Percentiles rank a stretch among this genome's conserved stretches.
Evolutionary conservation across 2,329 filamentous ascomycete species (phyloP).

Genomic region (Pyricularia sp.): DNA sequence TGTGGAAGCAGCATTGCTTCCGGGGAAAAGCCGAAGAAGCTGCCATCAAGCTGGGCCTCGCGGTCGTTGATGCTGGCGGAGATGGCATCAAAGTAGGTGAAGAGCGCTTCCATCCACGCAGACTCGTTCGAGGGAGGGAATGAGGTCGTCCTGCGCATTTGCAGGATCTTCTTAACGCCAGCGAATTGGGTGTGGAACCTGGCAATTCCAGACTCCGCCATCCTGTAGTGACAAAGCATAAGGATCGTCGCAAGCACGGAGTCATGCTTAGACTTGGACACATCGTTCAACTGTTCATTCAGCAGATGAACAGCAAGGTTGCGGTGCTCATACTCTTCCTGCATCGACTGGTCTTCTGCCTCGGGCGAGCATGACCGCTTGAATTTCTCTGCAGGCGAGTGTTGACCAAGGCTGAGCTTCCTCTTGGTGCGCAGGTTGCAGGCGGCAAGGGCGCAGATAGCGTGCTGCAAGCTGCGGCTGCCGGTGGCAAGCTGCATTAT

Average conservation of each 20-base stretch:
- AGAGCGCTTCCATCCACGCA: conserved; percentile 85
- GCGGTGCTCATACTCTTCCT: conserved; percentile 78
- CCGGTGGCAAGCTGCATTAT: conserved; percentile 68
- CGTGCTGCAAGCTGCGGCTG: conserved; percentile 81
- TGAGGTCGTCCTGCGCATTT: conserved; percentile 53
- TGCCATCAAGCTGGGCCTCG: conserved; percentile 67
- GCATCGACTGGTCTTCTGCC: conserved; percentile 51
- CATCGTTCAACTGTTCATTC: conserved; percentile 75
- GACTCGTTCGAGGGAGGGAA: conserved; percentile 55
- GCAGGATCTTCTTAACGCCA: conserved; percentile 82
- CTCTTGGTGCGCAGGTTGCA: conserved; percentile 86
- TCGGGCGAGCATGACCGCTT: conserved; percentile 17
- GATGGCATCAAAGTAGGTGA: conserved; percentile 91
- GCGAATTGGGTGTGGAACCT: conserved; percentile 92
- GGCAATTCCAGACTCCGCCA: conserved; percentile 85
- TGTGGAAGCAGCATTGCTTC: conserved; percentile 42
- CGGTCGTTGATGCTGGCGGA: conserved; percentile 87
- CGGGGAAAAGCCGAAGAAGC: conserved; percentile 18
- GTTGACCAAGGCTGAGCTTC: conserved; percentile 52
- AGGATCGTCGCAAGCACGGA: conserved; percentile 81
- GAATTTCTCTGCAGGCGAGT: conserved; percentile 41
- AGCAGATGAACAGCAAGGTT: conserved; percentile 71
- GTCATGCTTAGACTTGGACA: conserved; percentile 67
- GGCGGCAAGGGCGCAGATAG: conserved; percentile 78
- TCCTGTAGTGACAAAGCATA: conserved; percentile 82